Conservation (phyloP, 2,329 filamentous ascomycete genomes). For the Didymella lethalis region DNA sequence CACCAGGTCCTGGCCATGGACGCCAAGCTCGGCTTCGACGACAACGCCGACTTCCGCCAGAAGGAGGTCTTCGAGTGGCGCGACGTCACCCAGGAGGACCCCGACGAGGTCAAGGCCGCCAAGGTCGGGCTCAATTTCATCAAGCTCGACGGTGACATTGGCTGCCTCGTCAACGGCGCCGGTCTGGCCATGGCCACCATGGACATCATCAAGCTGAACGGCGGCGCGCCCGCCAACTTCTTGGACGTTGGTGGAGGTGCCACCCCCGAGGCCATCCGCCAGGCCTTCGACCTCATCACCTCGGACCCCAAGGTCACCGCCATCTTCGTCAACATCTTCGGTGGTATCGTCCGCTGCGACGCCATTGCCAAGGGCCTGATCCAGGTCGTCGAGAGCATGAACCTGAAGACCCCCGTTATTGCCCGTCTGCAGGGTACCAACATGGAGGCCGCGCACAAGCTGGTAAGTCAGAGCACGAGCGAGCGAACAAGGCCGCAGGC, state of each 20-base stretch:
- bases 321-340: constrained; percentile 99
- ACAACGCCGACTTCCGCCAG: constrained; percentile 98
- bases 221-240: constrained; percentile 96
- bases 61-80: constrained; percentile 95
- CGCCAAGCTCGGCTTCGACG: constrained; percentile 97
- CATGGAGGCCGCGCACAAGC: constrained; percentile 89
- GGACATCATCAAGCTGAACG: constrained; percentile 99
- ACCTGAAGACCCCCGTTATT: constrained; percentile 96
- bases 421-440: constrained; percentile 98
- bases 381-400: constrained; percentile 91
- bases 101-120: constrained; percentile 96
- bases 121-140: constrained; percentile 98
- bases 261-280: constrained; percentile 93
- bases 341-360: constrained; percentile 97
- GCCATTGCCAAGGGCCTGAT: constrained; percentile 96
- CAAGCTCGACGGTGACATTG: constrained; percentile 99
- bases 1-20: constrained; percentile 99
- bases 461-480: constrained; percentile 57
- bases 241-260: constrained; percentile 97
- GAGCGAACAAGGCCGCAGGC: neutral
- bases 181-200: constrained; percentile 99
- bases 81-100: constrained; percentile 93
- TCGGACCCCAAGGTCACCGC: constrained; percentile 97
- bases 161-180: constrained; percentile 98
- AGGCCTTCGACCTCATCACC: constrained; percentile 98